Evolutionary conservation across 1,139 yeast species (phyloP), one percentile per base, ranked within the genome.

Genomic region (Tardiomyces depauwii): DNA sequence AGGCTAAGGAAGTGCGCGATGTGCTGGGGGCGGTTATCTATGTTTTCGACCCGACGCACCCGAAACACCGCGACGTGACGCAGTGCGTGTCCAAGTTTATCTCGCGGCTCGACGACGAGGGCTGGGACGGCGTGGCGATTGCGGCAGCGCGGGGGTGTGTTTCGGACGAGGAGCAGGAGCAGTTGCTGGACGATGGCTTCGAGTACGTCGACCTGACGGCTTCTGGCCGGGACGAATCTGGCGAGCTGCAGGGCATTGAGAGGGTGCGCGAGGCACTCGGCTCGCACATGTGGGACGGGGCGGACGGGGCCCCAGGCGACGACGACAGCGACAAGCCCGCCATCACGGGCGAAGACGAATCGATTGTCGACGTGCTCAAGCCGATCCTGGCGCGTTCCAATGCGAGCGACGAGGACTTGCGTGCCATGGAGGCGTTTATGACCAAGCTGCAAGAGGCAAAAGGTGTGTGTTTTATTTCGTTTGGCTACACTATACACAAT

Each of bases 1-100:
- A 64, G 36, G 70, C 72, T 32, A 47, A 44, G 21, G 73, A 68
- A 43, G 64, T 72, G 7, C 55, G 76, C 6, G 70, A 68, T 18
- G 67, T 58, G 3, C 48, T 72, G 2, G 68, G 64, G 10, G 69
- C 71, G 2, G 50, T 72, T 10, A 55, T 72, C 2, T 53, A 65
- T 42, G 66, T 73, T 0, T 55, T 69, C 30, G 61, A 52, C 16
- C 51, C 49, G 42, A 13, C 45, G 47, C 19, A 30, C 36, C 36
- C 36, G 10, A 30, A 30, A 10, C 36, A 30, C 36, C n/a, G 16
- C 19, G 44, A 42, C 2, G 55, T 51, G 14, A 40, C 53, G 21
- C 45, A 40, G 18, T 42, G 42, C 2, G 27, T 61, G 6, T 55
- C 48, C 3, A 39, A 42, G 28, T 52, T 59, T 32, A 33, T 58